Conservation (phyloP, 1,139 yeast genomes). For the Kodamaea sp. region DNA sequence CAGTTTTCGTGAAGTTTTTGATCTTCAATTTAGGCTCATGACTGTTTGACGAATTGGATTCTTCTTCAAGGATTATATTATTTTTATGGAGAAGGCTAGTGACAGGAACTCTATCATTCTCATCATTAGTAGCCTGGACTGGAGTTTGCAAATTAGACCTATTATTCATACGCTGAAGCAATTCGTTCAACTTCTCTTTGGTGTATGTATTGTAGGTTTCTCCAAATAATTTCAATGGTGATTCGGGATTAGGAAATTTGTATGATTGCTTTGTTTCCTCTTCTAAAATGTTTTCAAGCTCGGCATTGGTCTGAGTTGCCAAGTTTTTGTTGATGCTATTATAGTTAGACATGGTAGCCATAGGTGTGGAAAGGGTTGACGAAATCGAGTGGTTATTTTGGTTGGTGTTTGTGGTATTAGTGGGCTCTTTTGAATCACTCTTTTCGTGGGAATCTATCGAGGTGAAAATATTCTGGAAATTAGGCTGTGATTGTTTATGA, state of each 20-base stretch:
- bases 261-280: constrained; percentile 16
- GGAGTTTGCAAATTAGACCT: constrained; percentile 18
- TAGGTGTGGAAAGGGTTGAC: constrained; percentile 41
- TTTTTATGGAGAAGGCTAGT: constrained; percentile 2
- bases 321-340: constrained; percentile 10
- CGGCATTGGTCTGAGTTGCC: constrained; percentile 22
- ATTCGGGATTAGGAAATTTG: constrained; percentile 25
- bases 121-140: constrained; percentile 5
- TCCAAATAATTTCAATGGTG: constrained; percentile 44
- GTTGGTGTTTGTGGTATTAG: constrained; percentile 1
- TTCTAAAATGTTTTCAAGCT: constrained; percentile 25
- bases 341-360: constrained; percentile 21
- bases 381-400: constrained; percentile 27
- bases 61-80: constrained; percentile 1
- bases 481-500: constrained; percentile 29
- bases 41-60: constrained; percentile 1
- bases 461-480: constrained; percentile 36
- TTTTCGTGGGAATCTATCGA: constrained; percentile 18
- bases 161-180: constrained; percentile 30
- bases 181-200: constrained; percentile 35
- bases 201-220: constrained; percentile 46
- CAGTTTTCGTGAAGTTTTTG: constrained; percentile 33
- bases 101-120: constrained; percentile 5
- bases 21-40: constrained; percentile 30
- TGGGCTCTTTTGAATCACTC: constrained; percentile 9